Evolutionary conservation across 1,284 basidiomycete species (phyloP), one percentile per base, ranked within the genome.

Genomic region (Schizophyllum commune): DNA sequence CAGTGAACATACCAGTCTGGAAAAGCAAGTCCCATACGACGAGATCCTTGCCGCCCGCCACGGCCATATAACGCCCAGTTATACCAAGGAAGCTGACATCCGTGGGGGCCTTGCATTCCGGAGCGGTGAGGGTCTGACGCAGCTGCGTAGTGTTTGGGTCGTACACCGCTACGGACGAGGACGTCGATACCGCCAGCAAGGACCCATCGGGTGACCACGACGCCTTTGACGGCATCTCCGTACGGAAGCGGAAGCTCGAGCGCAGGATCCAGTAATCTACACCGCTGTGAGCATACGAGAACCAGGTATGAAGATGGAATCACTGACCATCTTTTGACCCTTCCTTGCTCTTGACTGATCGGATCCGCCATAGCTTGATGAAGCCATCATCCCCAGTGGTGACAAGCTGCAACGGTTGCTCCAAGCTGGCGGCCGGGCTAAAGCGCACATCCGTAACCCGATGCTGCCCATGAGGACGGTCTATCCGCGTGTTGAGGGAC

Each of bases 151-250:
- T 86, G 32, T 78, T 70, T 0, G 91, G 83, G 67, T 94, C 88
- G 76, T 93, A 97, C 2, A 99, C 73, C 5, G 87, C 86, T 57
- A 96, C 80, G 61, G 86, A 83, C 20, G 81, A 71, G 0, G 84
- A 86, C 58, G 92, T 83, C 7, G 88, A 80, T 6, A 96, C 80
- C 4, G 89, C 91, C 27, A 98, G 77, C 51, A 99, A 79, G 11
- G 95, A 95, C 7, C 86, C 91, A 71, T 98, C 96, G 0, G 83
- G 83, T 5, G 95, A 93, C 84, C 94, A 98, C 0, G 86, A 81
- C 0, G 84, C 77, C 60, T 86, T 80, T 60, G 75, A 75, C 57
- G 94, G 91, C 32, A 78, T 77, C 66, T 88, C 79, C n/a, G 80
- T 77, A 51, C 88, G 89, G 72, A 91, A 91, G 47, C 73, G 75